These are phyloP conservation scores for Trichosanthes truncata DNA, from an alignment of 306 rosid genomes.

Conservation along the genomic window DNA sequence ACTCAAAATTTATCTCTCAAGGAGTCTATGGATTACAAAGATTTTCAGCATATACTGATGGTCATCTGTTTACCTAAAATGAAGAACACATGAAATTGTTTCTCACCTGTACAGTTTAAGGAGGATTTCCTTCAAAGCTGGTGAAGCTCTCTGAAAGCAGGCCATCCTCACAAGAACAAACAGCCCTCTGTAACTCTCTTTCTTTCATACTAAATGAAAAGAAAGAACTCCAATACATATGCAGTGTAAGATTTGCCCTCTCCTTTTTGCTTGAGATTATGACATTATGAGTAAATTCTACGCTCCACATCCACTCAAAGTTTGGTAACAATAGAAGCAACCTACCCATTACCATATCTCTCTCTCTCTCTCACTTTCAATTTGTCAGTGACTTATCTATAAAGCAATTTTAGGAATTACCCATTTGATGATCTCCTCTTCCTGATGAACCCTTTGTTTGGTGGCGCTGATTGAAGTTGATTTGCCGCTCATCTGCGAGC, in stretches of 20 bases:
- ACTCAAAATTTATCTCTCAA: not conserved
- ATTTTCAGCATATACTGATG: not conserved
- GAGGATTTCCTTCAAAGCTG: conserved; percentile 59
- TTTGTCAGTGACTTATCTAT: not conserved
- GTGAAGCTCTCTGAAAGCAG: conserved; percentile 71
- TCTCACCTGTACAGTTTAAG: conserved; percentile 60
- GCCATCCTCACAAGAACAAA: conserved; percentile 39
- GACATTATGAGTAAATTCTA: conserved; percentile 6
- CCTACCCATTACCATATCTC: not conserved
- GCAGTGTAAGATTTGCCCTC: not conserved
- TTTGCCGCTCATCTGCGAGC: not conserved
- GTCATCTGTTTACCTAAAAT: not conserved
- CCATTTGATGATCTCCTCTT: not conserved
- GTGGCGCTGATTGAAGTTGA: conserved; percentile 1
- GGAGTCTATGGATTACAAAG: not conserved
- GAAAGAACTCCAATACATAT: conserved; percentile 3
- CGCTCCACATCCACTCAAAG: conserved; percentile 2
- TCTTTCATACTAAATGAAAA: not conserved
- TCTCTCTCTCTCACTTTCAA: not conserved
- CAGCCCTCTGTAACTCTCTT: conserved; percentile 3
- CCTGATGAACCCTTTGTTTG: not conserved
- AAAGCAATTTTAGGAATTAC: not conserved
- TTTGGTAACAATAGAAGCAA: conserved; percentile 7
- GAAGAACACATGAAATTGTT: not conserved
- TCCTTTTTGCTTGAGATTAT: conserved; percentile 5